Evolutionary conservation across 192 early-diverging fungal genomes (phyloP).

Genomic region (Coemansia sp.): DNA sequence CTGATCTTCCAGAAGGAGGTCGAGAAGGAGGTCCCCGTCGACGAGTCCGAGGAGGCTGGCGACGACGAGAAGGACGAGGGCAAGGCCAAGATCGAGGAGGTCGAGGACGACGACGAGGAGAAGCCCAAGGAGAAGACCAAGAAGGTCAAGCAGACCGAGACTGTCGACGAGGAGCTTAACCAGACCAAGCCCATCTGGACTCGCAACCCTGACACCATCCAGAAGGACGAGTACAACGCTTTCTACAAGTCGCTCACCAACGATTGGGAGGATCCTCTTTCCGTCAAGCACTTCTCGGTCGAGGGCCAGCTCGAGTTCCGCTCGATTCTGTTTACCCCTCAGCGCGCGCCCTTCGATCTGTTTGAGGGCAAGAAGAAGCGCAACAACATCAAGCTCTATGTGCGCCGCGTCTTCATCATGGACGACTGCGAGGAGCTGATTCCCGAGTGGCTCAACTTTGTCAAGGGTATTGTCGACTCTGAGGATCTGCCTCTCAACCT

Average conservation of each 20-base stretch:
- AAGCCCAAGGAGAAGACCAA: slow-evolving; percentile 77
- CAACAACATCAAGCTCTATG: slow-evolving; percentile 99
- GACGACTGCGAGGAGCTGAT: slow-evolving; percentile 99
- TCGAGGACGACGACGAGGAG: slow-evolving; percentile 75
- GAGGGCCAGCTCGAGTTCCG: slow-evolving; percentile 99
- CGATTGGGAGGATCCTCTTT: slow-evolving; percentile 98
- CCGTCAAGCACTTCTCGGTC: slow-evolving; percentile 98
- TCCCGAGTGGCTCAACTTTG: slow-evolving; percentile 98
- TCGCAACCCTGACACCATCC: slow-evolving; percentile 97
- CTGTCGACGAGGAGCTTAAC: slow-evolving; percentile 89
- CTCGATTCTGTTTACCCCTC: slow-evolving; percentile 95
- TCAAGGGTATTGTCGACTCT: slow-evolving; percentile 99
- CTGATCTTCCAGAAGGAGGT: slow-evolving; percentile 95
- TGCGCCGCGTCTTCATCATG: slow-evolving; percentile 99
- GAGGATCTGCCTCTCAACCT: slow-evolving; percentile 99
- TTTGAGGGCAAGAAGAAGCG: slow-evolving; percentile 99
- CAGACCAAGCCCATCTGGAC: slow-evolving; percentile 99
- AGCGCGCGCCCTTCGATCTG: slow-evolving; percentile 96
- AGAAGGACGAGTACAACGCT: slow-evolving; percentile 91
- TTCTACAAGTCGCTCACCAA: slow-evolving; percentile 99
- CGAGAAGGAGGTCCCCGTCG: slow-evolving; percentile 96
- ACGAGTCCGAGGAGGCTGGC: slow-evolving; percentile 75
- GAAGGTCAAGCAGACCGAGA: slow-evolving; percentile 57
- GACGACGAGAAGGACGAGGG: slow-evolving; percentile 73
- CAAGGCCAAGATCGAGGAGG: slow-evolving; percentile 72